A percentile compares a stretch with the other conserved stretches of the same genome.
phyloP scores from a whole-genome alignment of 495 filamentous ascomycete species.

The Daldinia grandis region DNA sequence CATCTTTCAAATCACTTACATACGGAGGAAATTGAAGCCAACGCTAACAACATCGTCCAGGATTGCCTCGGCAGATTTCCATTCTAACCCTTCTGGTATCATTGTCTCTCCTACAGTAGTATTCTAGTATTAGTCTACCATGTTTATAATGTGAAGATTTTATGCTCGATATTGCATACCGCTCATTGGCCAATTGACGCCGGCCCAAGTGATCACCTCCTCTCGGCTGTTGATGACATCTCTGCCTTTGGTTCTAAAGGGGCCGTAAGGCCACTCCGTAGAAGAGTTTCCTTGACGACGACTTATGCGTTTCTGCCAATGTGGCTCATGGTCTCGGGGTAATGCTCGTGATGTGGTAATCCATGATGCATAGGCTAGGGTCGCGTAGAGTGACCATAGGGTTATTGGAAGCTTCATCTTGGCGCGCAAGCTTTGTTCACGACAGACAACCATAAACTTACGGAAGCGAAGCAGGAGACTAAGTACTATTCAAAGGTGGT shows the following conservation, averaged over 20 bases:
- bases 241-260: constrained; percentile 50
- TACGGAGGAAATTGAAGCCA: constrained; percentile 63
- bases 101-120: constrained; percentile 55
- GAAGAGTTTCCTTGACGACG: constrained; percentile 27
- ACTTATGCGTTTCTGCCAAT: constrained; percentile 17
- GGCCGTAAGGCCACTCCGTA: constrained; percentile 44
- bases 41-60: constrained; percentile 56
- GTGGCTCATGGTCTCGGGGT: constrained; percentile 17
- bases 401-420: constrained; percentile 22
- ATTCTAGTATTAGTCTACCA: neutral
- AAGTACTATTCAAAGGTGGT: neutral
- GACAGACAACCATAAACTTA: neutral
- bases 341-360: constrained; percentile 9
- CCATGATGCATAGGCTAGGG: constrained; percentile 29
- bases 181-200: constrained; percentile 64
- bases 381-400: constrained; percentile 19
- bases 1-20: constrained; percentile 43
- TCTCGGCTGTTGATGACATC: constrained; percentile 58
- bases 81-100: constrained; percentile 67
- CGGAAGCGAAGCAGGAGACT: neutral
- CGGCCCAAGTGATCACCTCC: constrained; percentile 58
- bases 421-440: neutral
- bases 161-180: constrained; percentile 7
- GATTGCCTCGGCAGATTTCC: constrained; percentile 58
- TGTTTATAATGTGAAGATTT: neutral